A percentile compares a stretch with the other conserved stretches of the same genome.
Conservation (phyloP, 441 rosid species). For the Arabidopsis lyrata region DNA sequence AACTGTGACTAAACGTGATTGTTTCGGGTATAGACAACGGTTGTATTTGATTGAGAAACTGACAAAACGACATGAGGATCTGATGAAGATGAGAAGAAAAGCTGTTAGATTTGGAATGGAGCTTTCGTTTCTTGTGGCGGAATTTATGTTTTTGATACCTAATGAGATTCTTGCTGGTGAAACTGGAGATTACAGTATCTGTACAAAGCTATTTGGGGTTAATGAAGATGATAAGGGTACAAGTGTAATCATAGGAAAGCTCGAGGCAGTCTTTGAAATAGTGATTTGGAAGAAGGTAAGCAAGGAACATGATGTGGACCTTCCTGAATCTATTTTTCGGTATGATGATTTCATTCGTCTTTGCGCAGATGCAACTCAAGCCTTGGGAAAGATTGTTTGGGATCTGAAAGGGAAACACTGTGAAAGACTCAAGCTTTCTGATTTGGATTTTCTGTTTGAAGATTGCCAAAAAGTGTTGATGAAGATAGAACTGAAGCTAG, state of each 20-base stretch:
- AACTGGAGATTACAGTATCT: conserved; percentile 9
- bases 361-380: conserved; percentile 10
- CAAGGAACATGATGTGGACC: conserved; percentile 2
- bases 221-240: conserved; percentile 15
- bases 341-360: conserved; percentile 7
- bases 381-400: conserved; percentile 34
- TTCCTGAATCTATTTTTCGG: conserved; percentile 13
- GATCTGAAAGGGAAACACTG: not conserved
- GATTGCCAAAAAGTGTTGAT: conserved; percentile 28
- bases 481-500: conserved; percentile 39
- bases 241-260: conserved; percentile 28
- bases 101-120: conserved; percentile 22
- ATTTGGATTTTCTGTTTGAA: conserved; percentile 22
- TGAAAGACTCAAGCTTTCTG: conserved; percentile 2
- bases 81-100: conserved; percentile 12
- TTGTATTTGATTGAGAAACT: conserved; percentile 8
- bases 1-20: not conserved
- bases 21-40: not conserved
- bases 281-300: conserved; percentile 21
- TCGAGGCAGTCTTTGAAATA: conserved; percentile 11
- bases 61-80: conserved; percentile 21
- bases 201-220: conserved; percentile 16
- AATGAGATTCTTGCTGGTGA: conserved; percentile 6
- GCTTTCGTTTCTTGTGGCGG: conserved; percentile 34
- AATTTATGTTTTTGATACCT: conserved; percentile 29